phyloP scores from a whole-genome alignment of 208 protist genomes.

The Jaenimonas drosophilae region DNA sequence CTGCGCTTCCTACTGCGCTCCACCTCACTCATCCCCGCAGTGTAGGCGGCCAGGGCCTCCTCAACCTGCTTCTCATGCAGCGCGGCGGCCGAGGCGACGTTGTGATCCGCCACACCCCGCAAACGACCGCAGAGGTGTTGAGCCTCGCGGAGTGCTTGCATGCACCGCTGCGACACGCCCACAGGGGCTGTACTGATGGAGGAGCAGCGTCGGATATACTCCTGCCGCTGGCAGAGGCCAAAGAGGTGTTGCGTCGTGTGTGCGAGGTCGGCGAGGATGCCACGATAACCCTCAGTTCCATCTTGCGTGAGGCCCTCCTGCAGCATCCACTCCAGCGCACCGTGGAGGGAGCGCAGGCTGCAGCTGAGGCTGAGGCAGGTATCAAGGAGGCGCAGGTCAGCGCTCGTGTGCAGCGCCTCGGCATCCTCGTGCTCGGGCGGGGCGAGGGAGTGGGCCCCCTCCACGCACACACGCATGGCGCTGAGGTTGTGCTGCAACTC shows the following conservation, averaged over 20 bases:
- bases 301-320: conserved; percentile 27
- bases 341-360: conserved; percentile 33
- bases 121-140: conserved; percentile 17
- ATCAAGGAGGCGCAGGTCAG: conserved; percentile 23
- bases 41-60: conserved; percentile 10
- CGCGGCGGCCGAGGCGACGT: conserved; percentile 8
- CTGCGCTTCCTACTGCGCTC: too few species aligned
- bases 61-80: neutral
- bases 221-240: conserved; percentile 31
- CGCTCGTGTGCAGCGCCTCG: neutral
- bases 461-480: conserved; percentile 22
- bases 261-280: conserved; percentile 28
- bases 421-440: conserved; percentile 4
- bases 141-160: conserved; percentile 10
- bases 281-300: conserved; percentile 7
- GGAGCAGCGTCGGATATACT: conserved; percentile 16
- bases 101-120: conserved; percentile 4
- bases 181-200: conserved; percentile 14
- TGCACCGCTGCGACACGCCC: conserved; percentile 8
- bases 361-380: conserved; percentile 33
- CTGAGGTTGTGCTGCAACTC: conserved; percentile 27
- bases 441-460: conserved; percentile 6
- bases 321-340: conserved; percentile 41
- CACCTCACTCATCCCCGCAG: too few species aligned
- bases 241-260: conserved; percentile 37